Evolutionary conservation across 2,329 filamentous ascomycete genomes (phyloP).

Genomic region (Botryotinia calthae): DNA sequence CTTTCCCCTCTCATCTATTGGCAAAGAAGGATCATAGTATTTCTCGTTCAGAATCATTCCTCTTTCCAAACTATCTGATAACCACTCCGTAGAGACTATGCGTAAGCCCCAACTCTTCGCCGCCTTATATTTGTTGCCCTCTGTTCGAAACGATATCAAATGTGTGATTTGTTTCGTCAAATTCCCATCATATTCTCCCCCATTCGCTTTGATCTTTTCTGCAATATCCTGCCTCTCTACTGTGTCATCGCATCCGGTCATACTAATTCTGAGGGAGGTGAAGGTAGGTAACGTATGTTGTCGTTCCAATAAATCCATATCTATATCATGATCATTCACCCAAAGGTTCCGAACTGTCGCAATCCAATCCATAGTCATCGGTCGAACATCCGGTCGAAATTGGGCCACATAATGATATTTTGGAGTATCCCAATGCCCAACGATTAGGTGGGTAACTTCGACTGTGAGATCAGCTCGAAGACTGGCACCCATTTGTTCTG

Average conservation of each 20-base stretch:
- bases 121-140: slow-evolving; percentile 86
- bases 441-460: slow-evolving; percentile 90
- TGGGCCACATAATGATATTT: slow-evolving; percentile 96
- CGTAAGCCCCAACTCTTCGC: slow-evolving; percentile 80
- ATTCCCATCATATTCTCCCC: slow-evolving; percentile 83
- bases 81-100: slow-evolving; percentile 80
- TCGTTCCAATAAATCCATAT: slow-evolving; percentile 67
- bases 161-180: slow-evolving; percentile 84
- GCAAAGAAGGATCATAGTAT: slow-evolving; percentile 75
- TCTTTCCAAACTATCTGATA: slow-evolving; percentile 75
- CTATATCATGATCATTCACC: slow-evolving; percentile 74
- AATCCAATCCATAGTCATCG: slow-evolving; percentile 81
- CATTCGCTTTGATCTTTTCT: slow-evolving; percentile 61
- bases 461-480: slow-evolving; percentile 93
- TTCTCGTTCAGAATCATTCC: slow-evolving; percentile 88
- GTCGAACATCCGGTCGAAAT: slow-evolving; percentile 79
- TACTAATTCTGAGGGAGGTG: slow-evolving; percentile 60
- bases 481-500: slow-evolving; percentile 77
- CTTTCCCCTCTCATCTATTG: slow-evolving; percentile 67
- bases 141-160: slow-evolving; percentile 73
- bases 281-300: slow-evolving; percentile 64
- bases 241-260: slow-evolving; percentile 69
- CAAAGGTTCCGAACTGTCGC: slow-evolving; percentile 75
- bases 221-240: slow-evolving; percentile 69
- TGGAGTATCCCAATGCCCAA: slow-evolving; percentile 82